A percentile compares a stretch with the other conserved stretches of the same genome.
Conservation (phyloP, 2,329 filamentous ascomycete species). For the Fusarium sacchari region DNA sequence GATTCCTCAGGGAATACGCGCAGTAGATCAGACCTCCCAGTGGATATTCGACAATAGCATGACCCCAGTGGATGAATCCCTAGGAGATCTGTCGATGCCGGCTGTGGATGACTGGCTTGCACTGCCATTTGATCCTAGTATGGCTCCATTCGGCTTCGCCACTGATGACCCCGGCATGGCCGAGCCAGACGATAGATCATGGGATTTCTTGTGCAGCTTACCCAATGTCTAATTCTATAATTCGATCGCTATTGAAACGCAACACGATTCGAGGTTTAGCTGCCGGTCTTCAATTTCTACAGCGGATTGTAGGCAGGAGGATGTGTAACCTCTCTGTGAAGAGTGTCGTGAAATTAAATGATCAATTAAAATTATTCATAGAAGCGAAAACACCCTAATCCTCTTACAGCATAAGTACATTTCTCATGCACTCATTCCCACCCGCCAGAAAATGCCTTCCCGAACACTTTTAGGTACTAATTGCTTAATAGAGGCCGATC, state of each 20-base stretch:
- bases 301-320: too few species aligned
- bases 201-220: not conserved
- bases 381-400: not conserved
- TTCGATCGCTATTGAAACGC: too few species aligned
- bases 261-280: too few species aligned
- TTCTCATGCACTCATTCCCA: not conserved
- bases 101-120: not conserved
- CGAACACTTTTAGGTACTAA: fast-evolving
- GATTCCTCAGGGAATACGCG: slow-evolving; percentile 4
- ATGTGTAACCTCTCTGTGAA: too few species aligned
- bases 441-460: fast-evolving
- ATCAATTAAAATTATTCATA: not conserved
- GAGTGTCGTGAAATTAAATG: not conserved
- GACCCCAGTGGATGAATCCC: fast-evolving
- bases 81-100: not conserved
- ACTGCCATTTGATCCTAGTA: not conserved
- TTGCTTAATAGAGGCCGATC: slow-evolving; percentile 10
- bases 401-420: not conserved
- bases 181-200: not conserved
- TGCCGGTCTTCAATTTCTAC: too few species aligned
- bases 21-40: not conserved
- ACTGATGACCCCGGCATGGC: not conserved
- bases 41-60: not conserved
- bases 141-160: not conserved
- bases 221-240: not conserved